These are phyloP conservation scores for Favolaschia claudopus DNA, from an alignment of 768 basidiomycete species.

Conservation along the genomic window DNA sequence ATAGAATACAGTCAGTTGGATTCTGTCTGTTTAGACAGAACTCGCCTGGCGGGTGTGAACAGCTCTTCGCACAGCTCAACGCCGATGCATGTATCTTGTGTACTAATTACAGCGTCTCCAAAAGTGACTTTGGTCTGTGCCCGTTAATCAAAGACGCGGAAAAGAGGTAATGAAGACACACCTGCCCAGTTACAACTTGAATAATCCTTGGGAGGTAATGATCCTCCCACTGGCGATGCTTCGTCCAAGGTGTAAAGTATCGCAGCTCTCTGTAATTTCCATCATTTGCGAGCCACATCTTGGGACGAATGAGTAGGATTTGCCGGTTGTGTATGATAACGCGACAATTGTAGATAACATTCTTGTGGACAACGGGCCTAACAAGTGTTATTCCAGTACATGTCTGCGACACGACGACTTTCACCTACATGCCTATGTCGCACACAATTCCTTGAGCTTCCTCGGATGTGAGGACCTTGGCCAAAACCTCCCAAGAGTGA, in stretches of 20 bases:
- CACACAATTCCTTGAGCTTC: conserved; percentile 88
- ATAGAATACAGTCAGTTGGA: not conserved
- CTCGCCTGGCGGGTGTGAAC: conserved; percentile 95
- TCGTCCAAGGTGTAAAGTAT: conserved; percentile 95
- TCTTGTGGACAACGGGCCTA: conserved; percentile 98
- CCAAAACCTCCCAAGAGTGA: conserved; percentile 98
- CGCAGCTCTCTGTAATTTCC: conserved; percentile 93
- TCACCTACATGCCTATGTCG: conserved; percentile 91
- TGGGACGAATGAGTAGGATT: conserved; percentile 94
- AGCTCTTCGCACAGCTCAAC: conserved; percentile 97
- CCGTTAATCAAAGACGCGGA: not conserved
- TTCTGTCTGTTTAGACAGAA: conserved; percentile 30
- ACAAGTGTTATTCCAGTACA: not conserved
- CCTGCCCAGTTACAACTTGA: conserved; percentile 88
- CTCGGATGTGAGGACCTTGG: conserved; percentile 85
- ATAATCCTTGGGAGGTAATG: conserved; percentile 92
- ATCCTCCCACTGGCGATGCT: conserved; percentile 89
- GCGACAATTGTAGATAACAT: conserved; percentile 97
- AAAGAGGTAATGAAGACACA: conserved; percentile 33
- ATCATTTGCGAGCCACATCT: conserved; percentile 99
- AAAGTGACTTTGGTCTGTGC: conserved; percentile 87
- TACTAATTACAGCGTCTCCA: conserved; percentile 94
- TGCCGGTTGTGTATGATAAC: conserved; percentile 86
- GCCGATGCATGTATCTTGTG: conserved; percentile 94
- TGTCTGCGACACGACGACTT: not conserved